phyloP scores from a whole-genome alignment of 306 rosid species.

The Myrica gale region DNA sequence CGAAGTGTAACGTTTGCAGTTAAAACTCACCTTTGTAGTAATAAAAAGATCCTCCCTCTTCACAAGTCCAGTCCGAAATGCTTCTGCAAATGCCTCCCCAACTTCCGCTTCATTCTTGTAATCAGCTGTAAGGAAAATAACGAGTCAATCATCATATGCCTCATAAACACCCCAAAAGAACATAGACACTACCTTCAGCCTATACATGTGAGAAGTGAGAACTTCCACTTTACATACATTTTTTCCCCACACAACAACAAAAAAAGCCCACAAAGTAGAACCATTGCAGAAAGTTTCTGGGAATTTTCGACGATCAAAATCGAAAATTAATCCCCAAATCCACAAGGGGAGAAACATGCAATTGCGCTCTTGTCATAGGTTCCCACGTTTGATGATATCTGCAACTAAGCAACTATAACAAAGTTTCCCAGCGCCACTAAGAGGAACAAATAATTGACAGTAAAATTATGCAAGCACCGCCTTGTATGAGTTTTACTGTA shows the following conservation, averaged over 20 bases:
- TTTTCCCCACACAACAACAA: too few species aligned
- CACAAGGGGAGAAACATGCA: not conserved
- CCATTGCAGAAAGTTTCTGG: not conserved
- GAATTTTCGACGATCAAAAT: not conserved
- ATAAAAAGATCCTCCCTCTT: constrained; percentile 89
- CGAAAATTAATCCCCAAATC: not conserved
- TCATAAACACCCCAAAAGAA: not conserved
- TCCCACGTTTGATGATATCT: not conserved
- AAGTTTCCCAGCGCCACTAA: not conserved
- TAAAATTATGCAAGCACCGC: not conserved
- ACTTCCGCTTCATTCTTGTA: constrained; percentile 78
- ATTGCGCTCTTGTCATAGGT: not conserved
- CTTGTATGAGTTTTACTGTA: not conserved
- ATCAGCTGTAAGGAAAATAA: constrained; percentile 56
- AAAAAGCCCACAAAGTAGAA: not conserved
- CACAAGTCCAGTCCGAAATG: constrained; percentile 60
- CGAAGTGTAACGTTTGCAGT: not conserved
- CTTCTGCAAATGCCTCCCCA: constrained; percentile 79
- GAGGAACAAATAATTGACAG: not conserved
- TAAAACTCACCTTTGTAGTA: constrained; percentile 63
- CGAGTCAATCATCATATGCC: constrained; percentile 20
- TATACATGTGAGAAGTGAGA: not conserved
- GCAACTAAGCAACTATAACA: not conserved
- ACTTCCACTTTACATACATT: not conserved
- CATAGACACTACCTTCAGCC: not conserved